Evolutionary conservation across 2,329 filamentous ascomycete species (phyloP).

Genomic region (Celoporthe dispersa): DNA sequence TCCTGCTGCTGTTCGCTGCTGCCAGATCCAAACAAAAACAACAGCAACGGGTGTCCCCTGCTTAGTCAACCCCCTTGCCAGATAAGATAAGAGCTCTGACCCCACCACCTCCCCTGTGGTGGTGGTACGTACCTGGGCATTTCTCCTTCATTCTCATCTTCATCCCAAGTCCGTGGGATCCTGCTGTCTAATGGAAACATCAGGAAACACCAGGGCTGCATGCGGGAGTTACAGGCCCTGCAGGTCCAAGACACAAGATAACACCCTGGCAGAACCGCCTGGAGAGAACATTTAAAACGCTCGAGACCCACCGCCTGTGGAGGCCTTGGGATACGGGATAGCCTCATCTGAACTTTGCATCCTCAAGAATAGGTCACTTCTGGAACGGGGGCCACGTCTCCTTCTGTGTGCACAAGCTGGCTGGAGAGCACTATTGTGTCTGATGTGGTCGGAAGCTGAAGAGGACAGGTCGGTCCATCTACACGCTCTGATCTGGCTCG

Average conservation of each 20-base stretch:
- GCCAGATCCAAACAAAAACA: neutral
- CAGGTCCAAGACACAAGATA: neutral
- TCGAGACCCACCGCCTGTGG: neutral
- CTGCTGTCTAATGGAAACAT: conserved; percentile 1
- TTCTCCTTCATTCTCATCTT: no score
- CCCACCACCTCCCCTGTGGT: conserved; percentile 11
- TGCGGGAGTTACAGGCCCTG: neutral
- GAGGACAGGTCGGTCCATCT: neutral
- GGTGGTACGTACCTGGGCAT: no score
- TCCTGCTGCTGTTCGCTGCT: no score
- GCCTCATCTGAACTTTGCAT: neutral
- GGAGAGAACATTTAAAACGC: neutral
- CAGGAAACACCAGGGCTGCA: conserved; percentile 3
- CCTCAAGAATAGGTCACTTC: neutral
- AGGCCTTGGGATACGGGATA: neutral
- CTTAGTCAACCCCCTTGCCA: neutral
- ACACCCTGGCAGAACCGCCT: neutral
- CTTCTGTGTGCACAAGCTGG: neutral
- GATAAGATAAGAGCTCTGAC: conserved; percentile 24
- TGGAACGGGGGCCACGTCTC: neutral
- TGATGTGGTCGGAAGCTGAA: no score
- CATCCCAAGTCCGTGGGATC: no score
- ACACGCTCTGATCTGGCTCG: no score
- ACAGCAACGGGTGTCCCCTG: neutral
- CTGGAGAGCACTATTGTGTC: no score